Conservation (phyloP, 495 filamentous ascomycete genomes). For the Xylaria telfairii region DNA sequence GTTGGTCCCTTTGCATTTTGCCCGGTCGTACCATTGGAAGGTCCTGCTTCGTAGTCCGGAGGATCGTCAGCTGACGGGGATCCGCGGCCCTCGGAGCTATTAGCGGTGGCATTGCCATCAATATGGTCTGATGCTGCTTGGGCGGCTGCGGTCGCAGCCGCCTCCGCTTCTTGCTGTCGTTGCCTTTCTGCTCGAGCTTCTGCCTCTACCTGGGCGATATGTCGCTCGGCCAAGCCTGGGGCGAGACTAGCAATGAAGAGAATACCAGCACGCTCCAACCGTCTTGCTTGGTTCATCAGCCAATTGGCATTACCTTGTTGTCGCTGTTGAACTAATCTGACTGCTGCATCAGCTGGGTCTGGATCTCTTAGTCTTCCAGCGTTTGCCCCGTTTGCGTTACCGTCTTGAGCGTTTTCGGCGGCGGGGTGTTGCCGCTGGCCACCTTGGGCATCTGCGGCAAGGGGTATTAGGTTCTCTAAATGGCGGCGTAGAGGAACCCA, state of each 20-base stretch:
- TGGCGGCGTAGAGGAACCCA: constrained; percentile 71
- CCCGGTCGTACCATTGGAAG: neutral
- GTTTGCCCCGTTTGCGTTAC: constrained; percentile 28
- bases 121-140: constrained; percentile 4
- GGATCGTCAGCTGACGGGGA: neutral
- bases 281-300: constrained; percentile 63
- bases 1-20: neutral
- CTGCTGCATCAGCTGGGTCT: constrained; percentile 60
- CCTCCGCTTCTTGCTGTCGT: constrained; percentile 54
- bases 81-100: neutral
- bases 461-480: constrained; percentile 72
- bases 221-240: constrained; percentile 83
- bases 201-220: constrained; percentile 73
- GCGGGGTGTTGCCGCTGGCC: constrained; percentile 22
- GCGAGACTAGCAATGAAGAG: constrained; percentile 85
- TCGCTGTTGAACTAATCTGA: constrained; percentile 59
- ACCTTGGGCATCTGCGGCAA: constrained; percentile 42
- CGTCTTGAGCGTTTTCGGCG: constrained; percentile 19
- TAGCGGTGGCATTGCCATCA: neutral
- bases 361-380: constrained; percentile 38
- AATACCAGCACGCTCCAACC: constrained; percentile 75
- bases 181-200: constrained; percentile 63
- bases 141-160: constrained; percentile 38
- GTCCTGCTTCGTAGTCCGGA: constrained; percentile 4
- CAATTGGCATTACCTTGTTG: constrained; percentile 56